A percentile compares a stretch with the other conserved stretches of the same genome.
Evolutionary conservation across 345 rosid genomes (phyloP).

Genomic region (Ceriops tagal): DNA sequence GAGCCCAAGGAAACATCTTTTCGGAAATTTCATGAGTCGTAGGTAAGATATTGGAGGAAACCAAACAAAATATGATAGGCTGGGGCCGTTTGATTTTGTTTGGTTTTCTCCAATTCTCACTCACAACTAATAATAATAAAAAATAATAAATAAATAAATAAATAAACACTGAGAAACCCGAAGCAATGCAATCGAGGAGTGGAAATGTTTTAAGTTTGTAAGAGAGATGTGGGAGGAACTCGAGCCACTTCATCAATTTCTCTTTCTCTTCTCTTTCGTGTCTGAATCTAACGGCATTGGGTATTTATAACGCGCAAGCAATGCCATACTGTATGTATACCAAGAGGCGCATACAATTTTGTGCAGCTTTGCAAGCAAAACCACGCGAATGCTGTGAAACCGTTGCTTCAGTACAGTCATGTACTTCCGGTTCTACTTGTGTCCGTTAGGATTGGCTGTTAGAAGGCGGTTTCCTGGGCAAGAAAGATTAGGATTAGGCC

Average conservation of each 20-base stretch:
- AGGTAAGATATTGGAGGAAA: conserved; percentile 24
- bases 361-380: not conserved
- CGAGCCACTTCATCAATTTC: not conserved
- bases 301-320: not conserved
- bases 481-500: too few relatives aligned
- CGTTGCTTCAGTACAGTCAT: not conserved
- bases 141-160: too few relatives aligned
- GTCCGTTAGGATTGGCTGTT: too few relatives aligned
- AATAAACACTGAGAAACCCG: not conserved
- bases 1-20: too few relatives aligned
- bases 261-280: not conserved
- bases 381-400: not conserved
- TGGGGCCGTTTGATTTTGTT: not conserved
- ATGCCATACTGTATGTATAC: not conserved
- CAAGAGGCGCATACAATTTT: not conserved
- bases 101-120: conserved; percentile 17
- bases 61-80: not conserved
- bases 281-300: not conserved
- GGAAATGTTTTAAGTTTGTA: not conserved
- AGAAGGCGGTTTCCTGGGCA: too few relatives aligned
- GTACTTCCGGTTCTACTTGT: not conserved
- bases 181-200: not conserved
- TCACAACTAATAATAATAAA: not conserved
- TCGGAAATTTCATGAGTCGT: not conserved
- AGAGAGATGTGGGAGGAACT: conserved; percentile 13